phyloP scores from a whole-genome alignment of 345 rosid species.

The Linum lewisii region DNA sequence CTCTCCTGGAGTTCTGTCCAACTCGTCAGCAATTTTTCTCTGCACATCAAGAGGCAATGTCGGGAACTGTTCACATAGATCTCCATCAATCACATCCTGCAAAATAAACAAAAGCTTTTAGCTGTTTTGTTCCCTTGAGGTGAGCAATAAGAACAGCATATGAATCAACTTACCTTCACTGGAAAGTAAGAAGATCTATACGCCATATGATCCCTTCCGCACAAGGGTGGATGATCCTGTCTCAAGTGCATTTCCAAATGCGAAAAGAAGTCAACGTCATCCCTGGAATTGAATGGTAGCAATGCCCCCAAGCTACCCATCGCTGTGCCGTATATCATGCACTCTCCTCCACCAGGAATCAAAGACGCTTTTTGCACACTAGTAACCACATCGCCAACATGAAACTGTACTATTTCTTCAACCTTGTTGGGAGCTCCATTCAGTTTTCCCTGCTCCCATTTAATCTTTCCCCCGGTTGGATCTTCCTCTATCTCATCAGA shows the following conservation, averaged over 20 bases:
- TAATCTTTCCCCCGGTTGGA: conserved; percentile 94
- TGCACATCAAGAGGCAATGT: conserved; percentile 78
- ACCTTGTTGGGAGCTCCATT: conserved; percentile 96
- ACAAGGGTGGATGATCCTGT: conserved; percentile 95
- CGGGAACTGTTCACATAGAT: conserved; percentile 94
- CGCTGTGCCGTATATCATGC: conserved; percentile 80
- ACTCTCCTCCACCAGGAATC: conserved; percentile 90
- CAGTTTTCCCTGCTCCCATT: conserved; percentile 97
- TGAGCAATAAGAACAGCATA: neutral
- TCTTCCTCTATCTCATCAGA: conserved; percentile 98
- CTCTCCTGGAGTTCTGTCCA: conserved; percentile 95
- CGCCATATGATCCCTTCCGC: conserved; percentile 84
- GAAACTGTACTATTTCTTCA: conserved; percentile 94
- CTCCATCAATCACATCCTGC: conserved; percentile 98
- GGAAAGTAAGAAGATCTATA: conserved; percentile 95
- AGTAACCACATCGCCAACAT: conserved; percentile 75
- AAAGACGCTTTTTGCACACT: conserved; percentile 84
- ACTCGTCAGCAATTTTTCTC: conserved; percentile 83
- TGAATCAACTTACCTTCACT: conserved; percentile 54
- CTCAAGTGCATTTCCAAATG: conserved; percentile 98
- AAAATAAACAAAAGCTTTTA: conserved; percentile 12
- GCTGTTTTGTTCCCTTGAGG: conserved; percentile 2
- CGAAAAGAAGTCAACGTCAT: conserved; percentile 93
- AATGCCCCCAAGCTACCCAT: conserved; percentile 94
- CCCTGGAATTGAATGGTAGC: conserved; percentile 87